Evolutionary conservation across 768 basidiomycete species (phyloP), one percentile per base, ranked within the genome.

Genomic region (Cubamyces lactineus): DNA sequence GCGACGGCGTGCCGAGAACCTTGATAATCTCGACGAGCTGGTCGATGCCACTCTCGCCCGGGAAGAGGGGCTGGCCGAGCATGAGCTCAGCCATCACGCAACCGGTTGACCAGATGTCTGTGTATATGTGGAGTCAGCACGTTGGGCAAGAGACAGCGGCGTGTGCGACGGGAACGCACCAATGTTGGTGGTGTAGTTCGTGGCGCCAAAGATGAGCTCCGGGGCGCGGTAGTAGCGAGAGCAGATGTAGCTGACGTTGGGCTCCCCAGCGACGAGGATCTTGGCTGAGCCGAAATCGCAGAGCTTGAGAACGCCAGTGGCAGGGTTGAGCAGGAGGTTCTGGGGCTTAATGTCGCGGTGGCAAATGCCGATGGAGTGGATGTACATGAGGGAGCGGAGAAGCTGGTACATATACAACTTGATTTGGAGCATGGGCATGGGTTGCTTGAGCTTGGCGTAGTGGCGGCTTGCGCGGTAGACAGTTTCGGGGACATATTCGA

Each of bases 371-470:
- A 98, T 93, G 19, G 95, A 98, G 74, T 99, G 97, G 75, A 99
- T 99, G 84, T 99, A 98, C 67, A 96, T 95, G 63, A 99, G 84
- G 16, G 97, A 99, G 63, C 97, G 94, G 66, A 99, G 82, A 69
- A 99, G 91, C 78, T 99, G 94, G 78, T 98, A 97, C 96, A 98
- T 98, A 83, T 99, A 99, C 72, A 99, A 79, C 82, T 98, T 98
- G 83, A 99, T 96, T 81, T 98, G 97, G 54, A 97, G 86, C 88
- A 95, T 98, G 30, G 97, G 97, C 97, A 99, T 99, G 62, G 94
- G 92, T 75, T 99, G 97, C 82, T 99, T 99, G 78, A 99, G 91
- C 79, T 98, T 98, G 68, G 96, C 92, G 76, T 98, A 99, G 79
- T 98, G 96, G 72, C 96, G 89, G 73, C 94, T 96, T 26, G 96